Conservation (phyloP, 2,329 filamentous ascomycete species). For the Penicillium aurantiogriseum region DNA sequence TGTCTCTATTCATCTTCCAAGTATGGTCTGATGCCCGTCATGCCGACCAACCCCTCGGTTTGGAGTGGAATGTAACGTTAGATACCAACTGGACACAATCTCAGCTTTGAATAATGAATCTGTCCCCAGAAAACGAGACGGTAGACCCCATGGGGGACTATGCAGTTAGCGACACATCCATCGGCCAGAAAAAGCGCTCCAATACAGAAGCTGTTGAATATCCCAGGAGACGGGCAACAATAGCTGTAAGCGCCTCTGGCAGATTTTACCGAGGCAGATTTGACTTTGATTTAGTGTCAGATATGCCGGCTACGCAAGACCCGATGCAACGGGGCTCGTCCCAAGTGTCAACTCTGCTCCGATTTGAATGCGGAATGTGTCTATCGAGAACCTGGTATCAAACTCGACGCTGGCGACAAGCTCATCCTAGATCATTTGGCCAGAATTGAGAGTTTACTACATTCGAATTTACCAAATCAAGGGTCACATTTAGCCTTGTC, state of each 20-base stretch:
- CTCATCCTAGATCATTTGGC: conserved; percentile 75
- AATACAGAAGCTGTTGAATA: conserved; percentile 33
- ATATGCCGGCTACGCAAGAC: conserved; percentile 79
- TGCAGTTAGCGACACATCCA: conserved; percentile 15
- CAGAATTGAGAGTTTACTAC: conserved; percentile 75
- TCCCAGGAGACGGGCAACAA: conserved; percentile 35
- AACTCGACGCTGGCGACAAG: conserved; percentile 83
- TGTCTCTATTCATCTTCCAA: not conserved
- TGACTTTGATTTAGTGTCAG: conserved; percentile 59
- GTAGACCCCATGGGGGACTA: conserved; percentile 8
- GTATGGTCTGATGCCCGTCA: conserved; percentile 7
- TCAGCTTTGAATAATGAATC: not conserved
- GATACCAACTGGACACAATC: not conserved
- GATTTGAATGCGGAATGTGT: conserved; percentile 80
- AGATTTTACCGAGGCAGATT: not conserved
- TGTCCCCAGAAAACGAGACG: conserved; percentile 7
- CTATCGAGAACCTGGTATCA: conserved; percentile 82
- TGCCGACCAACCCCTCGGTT: not conserved
- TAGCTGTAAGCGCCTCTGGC: conserved; percentile 28
- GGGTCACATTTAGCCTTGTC: conserved; percentile 40
- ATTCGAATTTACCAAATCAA: conserved; percentile 59
- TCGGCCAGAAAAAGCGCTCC: conserved; percentile 30
- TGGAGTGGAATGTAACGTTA: conserved; percentile 2
- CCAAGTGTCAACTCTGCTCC: conserved; percentile 80
- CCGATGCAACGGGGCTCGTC: conserved; percentile 73